Percentiles rank a stretch among this genome's conserved stretches.
Conservation (phyloP, 2,329 filamentous ascomycete genomes). For the Cadophora sp. region DNA sequence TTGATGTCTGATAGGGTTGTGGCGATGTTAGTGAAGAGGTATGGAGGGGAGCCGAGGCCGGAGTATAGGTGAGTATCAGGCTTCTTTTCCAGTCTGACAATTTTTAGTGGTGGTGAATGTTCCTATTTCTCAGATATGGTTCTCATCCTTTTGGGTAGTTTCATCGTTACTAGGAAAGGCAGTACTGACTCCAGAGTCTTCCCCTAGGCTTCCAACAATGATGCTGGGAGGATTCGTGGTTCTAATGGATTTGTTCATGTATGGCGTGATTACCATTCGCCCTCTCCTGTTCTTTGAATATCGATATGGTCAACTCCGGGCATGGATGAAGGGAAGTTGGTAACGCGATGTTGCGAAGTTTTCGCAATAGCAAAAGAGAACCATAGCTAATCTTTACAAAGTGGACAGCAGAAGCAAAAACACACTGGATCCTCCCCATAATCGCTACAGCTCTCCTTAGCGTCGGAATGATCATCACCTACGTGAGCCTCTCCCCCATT, state of each 20-base stretch:
- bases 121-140: no score
- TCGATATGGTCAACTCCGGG: not conserved
- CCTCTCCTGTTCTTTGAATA: not conserved
- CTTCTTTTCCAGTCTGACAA: no score
- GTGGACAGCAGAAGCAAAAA: conserved; percentile 49
- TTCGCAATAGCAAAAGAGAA: not conserved
- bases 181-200: no score
- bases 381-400: not conserved
- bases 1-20: conserved; percentile 50
- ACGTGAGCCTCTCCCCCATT: not conserved
- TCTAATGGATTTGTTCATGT: conserved; percentile 53
- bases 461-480: not conserved
- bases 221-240: conserved; percentile 48
- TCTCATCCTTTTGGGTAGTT: no score
- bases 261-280: conserved; percentile 40
- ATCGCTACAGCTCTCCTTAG: conserved; percentile 38
- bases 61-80: conserved; percentile 50
- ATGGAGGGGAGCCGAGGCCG: conserved; percentile 35
- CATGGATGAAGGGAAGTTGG: not conserved
- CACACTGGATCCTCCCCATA: conserved; percentile 52
- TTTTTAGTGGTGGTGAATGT: no score
- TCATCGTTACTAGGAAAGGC: no score
- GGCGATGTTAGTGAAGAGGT: conserved; percentile 41
- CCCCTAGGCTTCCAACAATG: conserved; percentile 52
- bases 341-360: not conserved